A percentile compares a stretch with the other conserved stretches of the same genome.
Evolutionary conservation across 768 basidiomycete genomes (phyloP).

Genomic region (Trametopsis cervina): DNA sequence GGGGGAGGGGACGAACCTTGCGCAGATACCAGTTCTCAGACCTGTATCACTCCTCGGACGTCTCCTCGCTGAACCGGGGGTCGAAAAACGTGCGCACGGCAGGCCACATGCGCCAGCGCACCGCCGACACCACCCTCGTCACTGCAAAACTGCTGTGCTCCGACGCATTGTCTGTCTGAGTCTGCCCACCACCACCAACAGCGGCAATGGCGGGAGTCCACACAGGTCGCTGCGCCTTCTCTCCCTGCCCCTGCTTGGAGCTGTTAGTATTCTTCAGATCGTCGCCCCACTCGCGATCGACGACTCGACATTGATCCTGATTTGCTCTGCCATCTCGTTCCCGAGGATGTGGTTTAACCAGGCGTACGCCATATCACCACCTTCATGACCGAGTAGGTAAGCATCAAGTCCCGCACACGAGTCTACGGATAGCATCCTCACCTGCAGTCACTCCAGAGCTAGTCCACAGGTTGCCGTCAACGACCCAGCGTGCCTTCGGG

Average conservation of each 20-base stretch:
- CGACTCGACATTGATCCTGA: slow-evolving; percentile 33
- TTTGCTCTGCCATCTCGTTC: slow-evolving; percentile 4
- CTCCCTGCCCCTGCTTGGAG: slow-evolving; percentile 41
- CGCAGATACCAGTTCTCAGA: slow-evolving; percentile 70
- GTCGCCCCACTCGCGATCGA: slow-evolving; percentile 63
- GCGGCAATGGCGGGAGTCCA: slow-evolving; percentile 28
- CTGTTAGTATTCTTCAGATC: slow-evolving; percentile 41
- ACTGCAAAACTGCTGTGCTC: slow-evolving; percentile 6
- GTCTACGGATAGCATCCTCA: neutral
- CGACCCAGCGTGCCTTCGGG: slow-evolving; percentile 31
- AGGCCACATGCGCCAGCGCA: slow-evolving; percentile 55
- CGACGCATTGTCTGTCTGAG: slow-evolving; percentile 29
- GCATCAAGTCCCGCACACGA: neutral
- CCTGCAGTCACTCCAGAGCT: slow-evolving; percentile 32
- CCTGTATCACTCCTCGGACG: slow-evolving; percentile 40
- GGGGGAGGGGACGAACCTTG: slow-evolving; percentile 31
- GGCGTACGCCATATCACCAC: slow-evolving; percentile 26
- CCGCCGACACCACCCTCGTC: slow-evolving; percentile 32
- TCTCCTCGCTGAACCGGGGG: slow-evolving; percentile 49
- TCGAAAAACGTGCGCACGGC: slow-evolving; percentile 48
- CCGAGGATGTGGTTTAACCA: slow-evolving; percentile 28
- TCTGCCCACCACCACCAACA: slow-evolving; percentile 31
- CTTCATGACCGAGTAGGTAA: slow-evolving; percentile 8
- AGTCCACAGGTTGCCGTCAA: slow-evolving; percentile 34
- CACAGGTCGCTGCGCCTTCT: slow-evolving; percentile 46